A percentile compares a stretch with the other conserved stretches of the same genome.
Conservation (phyloP, 2,329 filamentous ascomycete genomes). For the Emergomyces africanus region DNA sequence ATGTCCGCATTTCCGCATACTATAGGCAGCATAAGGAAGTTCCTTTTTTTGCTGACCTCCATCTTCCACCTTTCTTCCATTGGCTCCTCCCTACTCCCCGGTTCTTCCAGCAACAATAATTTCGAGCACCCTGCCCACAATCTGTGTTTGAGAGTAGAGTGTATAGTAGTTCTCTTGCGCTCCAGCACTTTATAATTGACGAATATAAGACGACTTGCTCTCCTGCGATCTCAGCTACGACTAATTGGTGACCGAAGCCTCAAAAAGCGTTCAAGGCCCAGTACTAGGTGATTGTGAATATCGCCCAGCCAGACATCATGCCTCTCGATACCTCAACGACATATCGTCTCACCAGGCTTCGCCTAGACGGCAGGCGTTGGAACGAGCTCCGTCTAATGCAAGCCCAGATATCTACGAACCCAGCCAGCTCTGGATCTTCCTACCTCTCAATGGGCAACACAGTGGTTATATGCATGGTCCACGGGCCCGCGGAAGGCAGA, state of each 20-base stretch:
- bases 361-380: conserved; percentile 80
- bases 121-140: background rate
- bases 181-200: background rate
- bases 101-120: background rate
- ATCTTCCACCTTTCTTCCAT: background rate
- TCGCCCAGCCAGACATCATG: conserved; percentile 46
- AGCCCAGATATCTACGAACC: conserved; percentile 83
- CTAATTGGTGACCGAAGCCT: background rate
- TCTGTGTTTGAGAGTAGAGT: background rate
- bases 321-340: conserved; percentile 88
- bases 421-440: conserved; percentile 80
- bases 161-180: background rate
- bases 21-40: background rate
- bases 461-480: conserved; percentile 85
- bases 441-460: conserved; percentile 98
- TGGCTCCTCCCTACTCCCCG: background rate
- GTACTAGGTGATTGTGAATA: background rate
- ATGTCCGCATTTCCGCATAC: background rate
- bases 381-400: conserved; percentile 86
- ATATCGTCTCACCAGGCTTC: conserved; percentile 73
- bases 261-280: background rate
- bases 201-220: background rate
- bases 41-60: background rate
- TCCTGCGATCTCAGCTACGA: background rate
- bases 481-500: conserved; percentile 64